Conservation (phyloP, 2,329 filamentous ascomycete species). For the Periconia macrospinosa region DNA sequence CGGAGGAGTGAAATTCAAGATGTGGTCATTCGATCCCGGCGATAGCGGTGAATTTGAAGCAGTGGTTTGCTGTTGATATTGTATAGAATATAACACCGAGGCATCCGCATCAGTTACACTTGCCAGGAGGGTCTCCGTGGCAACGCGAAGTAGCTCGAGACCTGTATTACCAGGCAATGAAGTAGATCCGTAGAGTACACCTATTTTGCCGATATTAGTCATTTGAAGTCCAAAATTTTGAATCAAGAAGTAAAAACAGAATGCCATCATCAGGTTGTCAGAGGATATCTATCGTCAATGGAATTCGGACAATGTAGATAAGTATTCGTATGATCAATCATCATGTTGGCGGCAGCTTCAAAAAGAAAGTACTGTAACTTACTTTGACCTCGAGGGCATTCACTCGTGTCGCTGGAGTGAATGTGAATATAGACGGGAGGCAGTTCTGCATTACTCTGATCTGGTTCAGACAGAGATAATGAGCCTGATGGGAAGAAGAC, state of each 20-base stretch:
- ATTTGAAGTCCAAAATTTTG: slow-evolving; percentile 7
- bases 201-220: slow-evolving; percentile 49
- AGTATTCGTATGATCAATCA: slow-evolving; percentile 87
- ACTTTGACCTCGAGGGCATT: slow-evolving; percentile 89
- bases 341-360: slow-evolving; percentile 62
- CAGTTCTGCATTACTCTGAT: slow-evolving; percentile 24
- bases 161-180: slow-evolving; percentile 40
- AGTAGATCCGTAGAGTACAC: slow-evolving; percentile 61
- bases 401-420: slow-evolving; percentile 88
- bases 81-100: slow-evolving; percentile 54
- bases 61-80: slow-evolving; percentile 52
- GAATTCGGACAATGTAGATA: slow-evolving; percentile 99
- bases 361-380: slow-evolving; percentile 54
- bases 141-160: slow-evolving; percentile 42
- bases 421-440: slow-evolving; percentile 64
- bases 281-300: slow-evolving; percentile 82
- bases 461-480: slow-evolving; percentile 45
- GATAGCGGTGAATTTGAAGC: slow-evolving; percentile 21
- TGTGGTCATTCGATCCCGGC: slow-evolving; percentile 41
- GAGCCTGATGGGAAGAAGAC: slow-evolving; percentile 65
- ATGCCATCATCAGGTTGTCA: slow-evolving; percentile 79
- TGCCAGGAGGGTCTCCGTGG: slow-evolving; percentile 48
- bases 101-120: slow-evolving; percentile 35
- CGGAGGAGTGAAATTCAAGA: slow-evolving; percentile 61
- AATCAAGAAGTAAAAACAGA: slow-evolving; percentile 5